Evolutionary conservation across 169 alveolate species (phyloP), one percentile per base, ranked within the genome.

Genomic region (Cardiosporidium cionae): DNA sequence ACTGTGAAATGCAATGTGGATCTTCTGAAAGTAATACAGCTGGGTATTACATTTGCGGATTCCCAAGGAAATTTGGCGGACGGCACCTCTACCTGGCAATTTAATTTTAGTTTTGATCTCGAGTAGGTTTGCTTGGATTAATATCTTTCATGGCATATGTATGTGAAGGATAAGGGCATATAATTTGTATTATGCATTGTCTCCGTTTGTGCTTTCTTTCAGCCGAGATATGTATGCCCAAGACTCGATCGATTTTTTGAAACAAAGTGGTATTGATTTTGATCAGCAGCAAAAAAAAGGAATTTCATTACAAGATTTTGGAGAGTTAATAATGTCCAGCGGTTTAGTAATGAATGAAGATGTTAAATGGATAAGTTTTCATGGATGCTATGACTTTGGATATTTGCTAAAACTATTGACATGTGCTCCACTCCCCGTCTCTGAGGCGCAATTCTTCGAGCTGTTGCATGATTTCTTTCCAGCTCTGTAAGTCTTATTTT

Each of bases 331-430:
- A 68, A 93, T 94, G 89, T 87, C 92, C 28, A 86, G 95, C 53
- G 99, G 99, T 0, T 81, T 97, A 31, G 96, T 95, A 16, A 87
- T 96, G 87, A 95, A 96, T 84, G 98, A 95, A 35, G 97, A 95
- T 74, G 90, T 97, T n/a, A 88, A 91, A 36, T 97, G 99, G 98
- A 92, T 97, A 3, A 92, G 98, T 63, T 97, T 94, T 79, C 99
- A 97, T 74, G 99, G 99, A 27, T 89, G 97, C 73, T 96, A 92
- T 84, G 99, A 97, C 84, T 97, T 96, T 81, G 99, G 97, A 25
- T 97, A 97, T 79, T 78, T 97, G 65, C 78, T 96, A 29, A 93
- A 96, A 80, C 83, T 92, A 62, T 86, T 95, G 64, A 91, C 96
- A 16, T 87, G 95, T 53, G 84, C 85, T 34, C 85, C 90, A 5